Percentiles rank a stretch among this genome's conserved stretches.
Conservation (phyloP, 1,284 basidiomycete species). For the Lignosus rhinocerotis region DNA sequence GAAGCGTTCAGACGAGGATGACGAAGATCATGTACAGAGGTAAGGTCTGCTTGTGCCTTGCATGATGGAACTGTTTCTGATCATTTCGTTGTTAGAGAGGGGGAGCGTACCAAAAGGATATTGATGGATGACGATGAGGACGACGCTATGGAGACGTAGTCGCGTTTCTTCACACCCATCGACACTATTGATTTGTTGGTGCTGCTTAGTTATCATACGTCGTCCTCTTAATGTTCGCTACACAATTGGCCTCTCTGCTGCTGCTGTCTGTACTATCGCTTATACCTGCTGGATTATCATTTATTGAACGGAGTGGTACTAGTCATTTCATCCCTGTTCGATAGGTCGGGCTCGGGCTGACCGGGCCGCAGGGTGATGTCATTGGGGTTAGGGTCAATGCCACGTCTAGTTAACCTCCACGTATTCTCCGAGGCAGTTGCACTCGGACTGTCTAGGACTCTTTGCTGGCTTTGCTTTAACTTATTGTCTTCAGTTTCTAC, state of each 20-base stretch:
- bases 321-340: neutral
- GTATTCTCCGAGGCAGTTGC: conserved; percentile 20
- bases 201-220: neutral
- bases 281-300: neutral
- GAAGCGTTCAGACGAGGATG: conserved; percentile 65
- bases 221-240: neutral
- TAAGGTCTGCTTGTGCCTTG: conserved; percentile 19
- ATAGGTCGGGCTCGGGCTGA: neutral
- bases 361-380: neutral
- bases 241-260: neutral
- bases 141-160: conserved; percentile 32
- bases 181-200: neutral
- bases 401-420: conserved; percentile 14
- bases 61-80: neutral
- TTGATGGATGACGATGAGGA: conserved; percentile 31
- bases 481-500: conserved; percentile 16
- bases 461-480: conserved; percentile 12
- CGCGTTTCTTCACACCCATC: neutral
- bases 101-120: conserved; percentile 30
- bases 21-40: conserved; percentile 61
- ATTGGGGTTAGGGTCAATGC: conserved; percentile 1
- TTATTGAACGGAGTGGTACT: no score
- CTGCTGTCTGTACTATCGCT: neutral
- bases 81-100: conserved; percentile 18
- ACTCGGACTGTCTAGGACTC: neutral